These are phyloP conservation scores for Trametes cingulata DNA, from an alignment of 768 basidiomycete genomes.

Conservation along the genomic window DNA sequence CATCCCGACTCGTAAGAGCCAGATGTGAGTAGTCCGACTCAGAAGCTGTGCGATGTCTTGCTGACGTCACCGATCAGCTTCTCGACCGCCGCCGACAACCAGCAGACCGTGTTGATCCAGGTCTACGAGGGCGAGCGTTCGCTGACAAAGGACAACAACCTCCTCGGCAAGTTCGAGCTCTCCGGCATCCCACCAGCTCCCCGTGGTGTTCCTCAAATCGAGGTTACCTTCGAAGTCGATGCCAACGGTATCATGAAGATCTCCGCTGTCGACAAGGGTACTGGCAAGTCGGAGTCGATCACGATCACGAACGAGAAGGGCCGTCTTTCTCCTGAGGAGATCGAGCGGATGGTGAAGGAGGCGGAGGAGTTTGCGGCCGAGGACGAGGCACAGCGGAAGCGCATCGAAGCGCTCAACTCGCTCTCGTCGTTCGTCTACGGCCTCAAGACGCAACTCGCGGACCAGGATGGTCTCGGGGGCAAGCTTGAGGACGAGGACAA, in stretches of 20 bases:
- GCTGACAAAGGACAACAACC: conserved; percentile 98
- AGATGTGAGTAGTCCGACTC: conserved; percentile 58
- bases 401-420: conserved; percentile 81
- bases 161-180: conserved; percentile 95
- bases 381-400: conserved; percentile 77
- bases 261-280: conserved; percentile 88
- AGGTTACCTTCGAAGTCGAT: conserved; percentile 81
- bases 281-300: conserved; percentile 85
- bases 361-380: conserved; percentile 88
- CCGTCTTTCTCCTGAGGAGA: conserved; percentile 63
- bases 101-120: conserved; percentile 95
- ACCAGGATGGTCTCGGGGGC: conserved; percentile 89
- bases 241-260: conserved; percentile 81
- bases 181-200: conserved; percentile 92
- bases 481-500: conserved; percentile 84
- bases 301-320: conserved; percentile 97
- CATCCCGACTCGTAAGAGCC: conserved; percentile 95
- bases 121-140: conserved; percentile 98
- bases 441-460: conserved; percentile 84
- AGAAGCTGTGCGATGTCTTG: conserved; percentile 4
- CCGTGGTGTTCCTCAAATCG: conserved; percentile 95
- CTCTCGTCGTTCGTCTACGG: conserved; percentile 85
- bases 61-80: conserved; percentile 43
- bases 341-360: conserved; percentile 94
- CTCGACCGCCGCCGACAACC: conserved; percentile 86